phyloP scores from a whole-genome alignment of 805 yeast species.

The Zygoascus biomembranicola region DNA sequence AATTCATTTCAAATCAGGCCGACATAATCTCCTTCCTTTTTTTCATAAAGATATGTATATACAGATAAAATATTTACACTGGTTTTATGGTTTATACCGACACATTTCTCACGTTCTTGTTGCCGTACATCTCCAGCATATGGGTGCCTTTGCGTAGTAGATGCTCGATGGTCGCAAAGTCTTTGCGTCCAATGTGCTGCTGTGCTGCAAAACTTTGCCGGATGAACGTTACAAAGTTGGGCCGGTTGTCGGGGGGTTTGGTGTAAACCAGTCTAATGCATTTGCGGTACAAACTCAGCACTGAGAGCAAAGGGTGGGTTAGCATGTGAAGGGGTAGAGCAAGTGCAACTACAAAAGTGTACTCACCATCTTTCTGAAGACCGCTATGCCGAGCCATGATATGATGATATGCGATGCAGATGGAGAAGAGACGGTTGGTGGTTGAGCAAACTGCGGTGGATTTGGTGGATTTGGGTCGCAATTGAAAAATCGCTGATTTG shows the following conservation, averaged over 20 bases:
- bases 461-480: too few species aligned
- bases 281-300: conserved; percentile 39
- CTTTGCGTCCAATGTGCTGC: conserved; percentile 55
- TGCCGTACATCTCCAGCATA: conserved; percentile 62
- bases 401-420: neutral
- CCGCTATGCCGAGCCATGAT: conserved; percentile 18
- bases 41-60: too few species aligned
- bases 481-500: too few species aligned
- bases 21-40: too few species aligned
- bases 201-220: conserved; percentile 58
- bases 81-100: neutral
- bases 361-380: conserved; percentile 35
- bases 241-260: conserved; percentile 42
- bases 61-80: neutral
- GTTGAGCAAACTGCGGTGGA: too few species aligned
- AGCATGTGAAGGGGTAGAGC: neutral
- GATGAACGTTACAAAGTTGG: conserved; percentile 38
- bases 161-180: conserved; percentile 80
- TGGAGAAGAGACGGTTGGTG: too few species aligned
- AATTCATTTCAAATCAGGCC: too few species aligned
- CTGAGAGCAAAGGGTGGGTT: conserved; percentile 17
- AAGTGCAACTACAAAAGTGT: neutral
- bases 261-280: conserved; percentile 39
- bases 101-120: conserved; percentile 57
- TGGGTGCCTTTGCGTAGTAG: conserved; percentile 68